Evolutionary conservation across 129 eudicot species (phyloP), one percentile per base, ranked within the genome.

Genomic region (Artemisia tridentata): DNA sequence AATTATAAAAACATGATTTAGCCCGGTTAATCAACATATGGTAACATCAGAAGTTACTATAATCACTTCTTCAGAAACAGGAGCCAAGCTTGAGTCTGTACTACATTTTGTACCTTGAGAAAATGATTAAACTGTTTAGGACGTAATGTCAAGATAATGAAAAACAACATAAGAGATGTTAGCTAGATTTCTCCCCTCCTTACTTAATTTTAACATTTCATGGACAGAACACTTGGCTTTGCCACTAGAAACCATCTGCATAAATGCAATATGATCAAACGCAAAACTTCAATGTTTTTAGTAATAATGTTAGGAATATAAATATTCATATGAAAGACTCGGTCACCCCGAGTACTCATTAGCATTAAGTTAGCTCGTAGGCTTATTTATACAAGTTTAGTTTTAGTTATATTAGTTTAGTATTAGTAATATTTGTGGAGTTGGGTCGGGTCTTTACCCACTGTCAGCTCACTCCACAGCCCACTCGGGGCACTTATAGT

Each of bases 21-120:
- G 31, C 51, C 51, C 51, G 11, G 74, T 5, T 31, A 38, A 10
- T 57, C 65, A 49, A 64, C 23, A 47, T 45, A 25, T 61, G 72
- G 57, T 34, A 54, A 54, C 25, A 54, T 54, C 60, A 54, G 21
- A 17, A 1, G 20, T n/a, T 5, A 29, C 27, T 31, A 43, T 20
- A 71, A 85, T 74, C 78, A 84, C 89, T 75, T 84, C 89, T 71
- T 82, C 88, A 31, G 73, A 77, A 46, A 75, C 79, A 72, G 90
- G 92, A 61, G 82, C 78, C 71, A 65, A 73, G 59, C 72, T 81
- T 72, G 74, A 76, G 52, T 86, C 85, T 31, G 85, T 68, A 73
- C 20, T 63, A n/a, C 51, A 70, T 47, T 74, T 78, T 65, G 64
- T 50, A 74, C 83, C 85, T 75, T 80, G n/a, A 34, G 7, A 78